Base-by-base conservation (phyloP, 2,329 filamentous ascomycete genomes). In the Ceratocystis lukuohia region DNA sequence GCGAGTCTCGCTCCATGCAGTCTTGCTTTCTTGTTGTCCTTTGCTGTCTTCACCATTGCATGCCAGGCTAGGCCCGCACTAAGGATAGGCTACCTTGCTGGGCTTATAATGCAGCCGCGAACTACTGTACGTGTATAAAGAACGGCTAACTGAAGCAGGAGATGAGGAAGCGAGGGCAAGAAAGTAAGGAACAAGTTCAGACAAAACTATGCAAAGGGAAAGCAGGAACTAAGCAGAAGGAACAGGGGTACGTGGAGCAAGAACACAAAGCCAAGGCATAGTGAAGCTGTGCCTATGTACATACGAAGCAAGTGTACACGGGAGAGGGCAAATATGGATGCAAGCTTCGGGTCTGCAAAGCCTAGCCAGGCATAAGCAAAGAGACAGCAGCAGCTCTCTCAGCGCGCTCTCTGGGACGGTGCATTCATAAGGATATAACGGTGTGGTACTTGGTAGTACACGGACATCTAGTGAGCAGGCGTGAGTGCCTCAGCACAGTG, bases 181-280 rank as follows among this genome's bases (percentile, higher is more conserved):
- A 6, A 48, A 48, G 46, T 20, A 48, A 20, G 46, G 46, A 50
- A 50, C 10, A 50, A 50, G 30, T 45, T 45, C 10, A 25, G 59
- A 44, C 3, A 25, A 44, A 62, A 37, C 10, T 10, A 61, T 10
- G 25, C 10, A 44, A 15, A 37, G 33, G 56, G 33, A 59, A 37
- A 22, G 56, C 56, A 59, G 48, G 48, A 53, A 53, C 48, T 53
- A 53, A 53, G 48, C 56, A 59, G 56, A 33, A 59, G 56, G 56
- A 59, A 37, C 56, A 59, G 56, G 56, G 56, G 56, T 10, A 33
- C 25, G 17, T 33, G 56, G 15, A 33, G 25, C 56, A 53, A 10
- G 20, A 53, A 28, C 20, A 25, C 20, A n/a, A n/a, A 48, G 46
- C 7, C 6, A n/a, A 48, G 46, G 8, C 3, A 48, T 48, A 48